Base-by-base conservation (phyloP, 2,329 filamentous ascomycete species). In the Colletotrichum phormii region DNA sequence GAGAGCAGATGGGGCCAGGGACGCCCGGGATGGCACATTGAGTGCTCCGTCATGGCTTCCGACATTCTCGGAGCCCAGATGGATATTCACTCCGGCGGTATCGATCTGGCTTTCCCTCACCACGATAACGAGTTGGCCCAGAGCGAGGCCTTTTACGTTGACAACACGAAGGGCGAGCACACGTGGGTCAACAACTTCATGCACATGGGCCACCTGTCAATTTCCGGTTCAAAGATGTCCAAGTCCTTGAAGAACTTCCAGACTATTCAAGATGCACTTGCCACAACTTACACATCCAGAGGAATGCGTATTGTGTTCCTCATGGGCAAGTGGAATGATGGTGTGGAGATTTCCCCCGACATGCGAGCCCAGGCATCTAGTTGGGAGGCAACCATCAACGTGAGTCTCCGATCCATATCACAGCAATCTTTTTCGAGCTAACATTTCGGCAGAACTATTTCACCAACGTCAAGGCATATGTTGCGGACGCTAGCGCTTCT, bases 141-240 rank as follows among this genome's bases (percentile, higher is more conserved):
- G 82, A 95, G 92, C 75, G 95, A 97, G 81, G 95, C 94, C n/a
- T 96, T 94, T 81, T 97, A 94, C 77, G 87, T 84, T 77, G 78
- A 87, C 53, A 81, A 86, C 67, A 82, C 79, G 51, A 86, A 88
- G 80, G 83, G 81, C 59, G 86, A 88, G 77, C 87, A 89, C 77
- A 94, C 94, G 72, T 98, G 96, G 96, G 94, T 98, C 63, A 97
- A 97, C 80, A 97, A 98, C 84, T 98, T 98, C 84, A 80, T 98
- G 18, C 96, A 98, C 80, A 98, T 97, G 93, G 96, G 96, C 0
- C 96, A 98, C 80, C 67, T 75, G 60, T 93, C 92, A 6, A 98
- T 98, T 70, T 90, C 93, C 31, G 95, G 96, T 0, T 94, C 92
- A 26, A 98, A 98, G 82, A 98, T 98, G 96, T 96, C 93, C 70